These are phyloP conservation scores for Boletus reticulatus DNA, from an alignment of 768 basidiomycete genomes.

Conservation along the genomic window DNA sequence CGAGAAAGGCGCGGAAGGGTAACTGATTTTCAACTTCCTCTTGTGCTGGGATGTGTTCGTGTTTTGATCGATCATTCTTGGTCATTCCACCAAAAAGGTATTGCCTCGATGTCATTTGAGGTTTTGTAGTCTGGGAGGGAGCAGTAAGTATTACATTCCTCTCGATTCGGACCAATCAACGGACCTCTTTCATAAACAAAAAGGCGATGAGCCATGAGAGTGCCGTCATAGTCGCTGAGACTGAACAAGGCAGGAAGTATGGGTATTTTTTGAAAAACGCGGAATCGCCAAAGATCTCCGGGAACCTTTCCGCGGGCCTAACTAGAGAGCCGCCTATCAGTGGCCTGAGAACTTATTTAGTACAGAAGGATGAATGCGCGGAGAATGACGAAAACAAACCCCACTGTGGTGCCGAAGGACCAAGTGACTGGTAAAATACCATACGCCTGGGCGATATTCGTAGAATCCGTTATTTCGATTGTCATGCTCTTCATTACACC, in stretches of 20 bases:
- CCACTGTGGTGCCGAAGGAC: constrained; percentile 40
- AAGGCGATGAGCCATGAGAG: constrained; percentile 49
- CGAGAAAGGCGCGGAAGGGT: constrained; percentile 48
- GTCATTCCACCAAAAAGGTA: constrained; percentile 13
- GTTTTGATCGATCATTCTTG: neutral
- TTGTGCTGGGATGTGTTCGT: neutral
- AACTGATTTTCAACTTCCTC: constrained; percentile 26
- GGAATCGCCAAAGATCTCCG: constrained; percentile 51
- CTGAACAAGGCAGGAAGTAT: constrained; percentile 70
- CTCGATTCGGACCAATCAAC: neutral
- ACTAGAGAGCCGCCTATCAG: constrained; percentile 66
- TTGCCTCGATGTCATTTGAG: constrained; percentile 11
- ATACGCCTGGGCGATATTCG: constrained; percentile 42
- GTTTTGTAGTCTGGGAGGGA: constrained; percentile 14
- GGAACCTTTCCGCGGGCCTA: constrained; percentile 65
- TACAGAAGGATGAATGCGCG: neutral
- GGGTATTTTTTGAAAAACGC: constrained; percentile 63
- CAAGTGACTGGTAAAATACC: constrained; percentile 55
- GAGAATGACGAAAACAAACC: constrained; percentile 31
- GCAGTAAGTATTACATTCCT: neutral
- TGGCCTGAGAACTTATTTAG: constrained; percentile 44
- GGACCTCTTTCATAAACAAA: constrained; percentile 56
- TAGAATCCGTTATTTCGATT: constrained; percentile 40
- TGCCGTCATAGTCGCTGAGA: constrained; percentile 54
- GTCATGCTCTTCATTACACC: constrained; percentile 48